Evolutionary conservation across 1,284 basidiomycete species (phyloP).

Genomic region (Trichosporon sp.): DNA sequence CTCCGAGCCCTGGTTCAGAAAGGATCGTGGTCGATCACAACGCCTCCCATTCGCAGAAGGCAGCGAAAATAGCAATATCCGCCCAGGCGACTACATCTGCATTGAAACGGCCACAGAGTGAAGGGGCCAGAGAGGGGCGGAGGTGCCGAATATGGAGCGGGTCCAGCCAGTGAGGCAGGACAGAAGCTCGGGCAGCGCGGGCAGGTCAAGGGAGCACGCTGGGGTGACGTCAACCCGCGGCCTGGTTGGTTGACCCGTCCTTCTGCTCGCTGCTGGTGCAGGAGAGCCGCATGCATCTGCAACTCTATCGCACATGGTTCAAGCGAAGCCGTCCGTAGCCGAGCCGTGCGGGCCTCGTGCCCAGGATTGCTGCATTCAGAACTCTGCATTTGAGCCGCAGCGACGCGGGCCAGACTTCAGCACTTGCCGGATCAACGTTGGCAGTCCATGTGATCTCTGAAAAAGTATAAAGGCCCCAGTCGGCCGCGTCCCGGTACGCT

Average conservation of each 20-base stretch:
- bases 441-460: background rate
- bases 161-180: background rate
- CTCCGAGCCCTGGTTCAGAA: background rate
- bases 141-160: background rate
- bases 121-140: too few species aligned
- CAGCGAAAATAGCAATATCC: background rate
- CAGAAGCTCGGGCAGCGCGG: background rate
- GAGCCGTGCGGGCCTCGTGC: background rate
- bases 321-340: conserved; percentile 14
- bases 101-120: background rate
- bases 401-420: too few species aligned
- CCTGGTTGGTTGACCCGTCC: background rate
- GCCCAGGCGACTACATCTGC: background rate
- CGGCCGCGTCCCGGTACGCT: background rate
- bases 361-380: background rate
- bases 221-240: conserved; percentile 2
- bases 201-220: background rate
- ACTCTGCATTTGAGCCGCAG: too few species aligned
- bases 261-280: background rate
- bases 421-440: background rate
- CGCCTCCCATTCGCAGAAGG: background rate
- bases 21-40: background rate
- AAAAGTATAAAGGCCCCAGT: background rate
- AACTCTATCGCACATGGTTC: conserved; percentile 7
- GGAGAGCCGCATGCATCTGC: background rate